Percentiles rank a stretch among this genome's conserved stretches.
Conservation (phyloP, 2,329 filamentous ascomycete species). For the Passalora sequoiae region DNA sequence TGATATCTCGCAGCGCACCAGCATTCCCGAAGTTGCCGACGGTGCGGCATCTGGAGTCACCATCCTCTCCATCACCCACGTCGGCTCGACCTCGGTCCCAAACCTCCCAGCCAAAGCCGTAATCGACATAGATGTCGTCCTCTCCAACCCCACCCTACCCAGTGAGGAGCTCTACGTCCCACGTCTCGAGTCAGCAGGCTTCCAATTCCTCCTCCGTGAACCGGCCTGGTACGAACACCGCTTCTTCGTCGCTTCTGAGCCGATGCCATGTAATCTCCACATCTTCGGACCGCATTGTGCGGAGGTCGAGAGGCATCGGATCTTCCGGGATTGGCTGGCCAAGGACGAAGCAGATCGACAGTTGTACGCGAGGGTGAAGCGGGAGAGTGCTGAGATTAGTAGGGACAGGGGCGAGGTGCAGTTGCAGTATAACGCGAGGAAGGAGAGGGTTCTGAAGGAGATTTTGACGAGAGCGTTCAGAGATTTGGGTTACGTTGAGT, state of each 20-base stretch:
- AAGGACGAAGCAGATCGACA: slow-evolving; percentile 35
- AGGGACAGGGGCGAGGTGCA: neutral
- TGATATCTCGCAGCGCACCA: too few relatives aligned
- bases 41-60: slow-evolving; percentile 16
- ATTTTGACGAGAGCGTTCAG: slow-evolving; percentile 4
- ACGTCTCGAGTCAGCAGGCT: slow-evolving; percentile 42
- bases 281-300: slow-evolving; percentile 44
- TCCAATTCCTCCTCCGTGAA: slow-evolving; percentile 46
- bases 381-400: neutral
- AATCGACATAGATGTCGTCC: slow-evolving; percentile 50
- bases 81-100: slow-evolving; percentile 50
- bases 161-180: slow-evolving; percentile 43
- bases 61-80: slow-evolving; percentile 40
- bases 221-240: slow-evolving; percentile 48
- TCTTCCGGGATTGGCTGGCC: slow-evolving; percentile 46
- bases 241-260: slow-evolving; percentile 39
- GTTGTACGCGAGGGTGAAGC: slow-evolving; percentile 1
- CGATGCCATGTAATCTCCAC: slow-evolving; percentile 45
- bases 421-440: slow-evolving; percentile 1
- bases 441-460: neutral
- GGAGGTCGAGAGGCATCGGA: slow-evolving; percentile 41
- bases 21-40: slow-evolving; percentile 2
- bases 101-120: slow-evolving; percentile 48
- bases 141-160: slow-evolving; percentile 33
- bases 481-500: neutral